A percentile compares a stretch with the other conserved stretches of the same genome.
phyloP scores from a whole-genome alignment of 2,329 filamentous ascomycete species.

The Cytospora paraplurivora region DNA sequence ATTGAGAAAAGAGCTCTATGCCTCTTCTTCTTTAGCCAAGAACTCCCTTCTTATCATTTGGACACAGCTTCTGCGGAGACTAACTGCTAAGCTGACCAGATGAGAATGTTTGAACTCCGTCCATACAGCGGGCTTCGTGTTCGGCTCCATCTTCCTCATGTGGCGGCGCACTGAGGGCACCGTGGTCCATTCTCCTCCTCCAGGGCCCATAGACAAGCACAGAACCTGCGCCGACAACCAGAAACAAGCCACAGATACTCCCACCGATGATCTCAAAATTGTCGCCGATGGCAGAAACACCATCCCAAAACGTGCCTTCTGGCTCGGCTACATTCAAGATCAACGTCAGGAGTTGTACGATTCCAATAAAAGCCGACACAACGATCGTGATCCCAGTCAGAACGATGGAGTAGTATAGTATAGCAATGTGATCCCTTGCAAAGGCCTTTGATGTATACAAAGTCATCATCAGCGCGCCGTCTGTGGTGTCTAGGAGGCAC shows the following conservation, averaged over 20 bases:
- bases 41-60: no score
- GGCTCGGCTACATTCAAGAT: constrained; percentile 75
- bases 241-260: constrained; percentile 80
- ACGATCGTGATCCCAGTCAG: constrained; percentile 81
- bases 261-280: constrained; percentile 86
- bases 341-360: constrained; percentile 80
- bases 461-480: constrained; percentile 93
- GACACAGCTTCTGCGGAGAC: not conserved
- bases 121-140: not conserved
- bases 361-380: constrained; percentile 82
- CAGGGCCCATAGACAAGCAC: constrained; percentile 79
- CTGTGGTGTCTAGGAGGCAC: constrained; percentile 90
- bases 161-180: not conserved
- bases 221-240: constrained; percentile 74
- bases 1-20: no score
- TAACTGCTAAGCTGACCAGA: not conserved
- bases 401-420: constrained; percentile 91
- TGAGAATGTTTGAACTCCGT: not conserved
- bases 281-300: constrained; percentile 74
- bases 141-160: not conserved
- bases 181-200: constrained; percentile 55
- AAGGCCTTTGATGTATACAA: constrained; percentile 83
- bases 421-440: constrained; percentile 80
- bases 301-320: constrained; percentile 84
- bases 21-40: no score